phyloP scores from a whole-genome alignment of 2,329 filamentous ascomycete species.

The Tricladium varicosporioides region DNA sequence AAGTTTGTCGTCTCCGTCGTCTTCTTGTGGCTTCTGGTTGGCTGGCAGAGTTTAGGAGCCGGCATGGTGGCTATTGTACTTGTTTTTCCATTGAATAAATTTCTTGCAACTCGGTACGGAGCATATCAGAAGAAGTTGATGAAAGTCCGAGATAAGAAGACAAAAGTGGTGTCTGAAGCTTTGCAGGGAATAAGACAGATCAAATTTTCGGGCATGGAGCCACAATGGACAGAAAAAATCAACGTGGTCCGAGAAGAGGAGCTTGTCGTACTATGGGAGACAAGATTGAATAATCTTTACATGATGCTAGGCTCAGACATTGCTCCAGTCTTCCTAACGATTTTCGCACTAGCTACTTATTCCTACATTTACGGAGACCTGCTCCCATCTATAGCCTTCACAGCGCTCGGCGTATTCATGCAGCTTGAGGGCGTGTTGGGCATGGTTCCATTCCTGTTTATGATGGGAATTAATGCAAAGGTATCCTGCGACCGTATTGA shows the following conservation, averaged over 20 bases:
- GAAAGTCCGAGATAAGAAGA: slow-evolving; percentile 73
- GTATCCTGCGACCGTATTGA: slow-evolving; percentile 71
- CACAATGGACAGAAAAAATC: slow-evolving; percentile 73
- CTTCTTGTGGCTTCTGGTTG: slow-evolving; percentile 68
- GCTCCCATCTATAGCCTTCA: slow-evolving; percentile 74
- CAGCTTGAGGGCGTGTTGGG: slow-evolving; percentile 71
- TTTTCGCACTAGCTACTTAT: slow-evolving; percentile 68
- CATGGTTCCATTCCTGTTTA: slow-evolving; percentile 72
- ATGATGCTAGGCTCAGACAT: slow-evolving; percentile 60
- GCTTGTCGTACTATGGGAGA: slow-evolving; percentile 60
- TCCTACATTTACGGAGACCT: slow-evolving; percentile 61
- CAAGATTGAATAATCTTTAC: slow-evolving; percentile 1
- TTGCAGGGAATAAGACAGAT: slow-evolving; percentile 79
- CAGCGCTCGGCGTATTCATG: slow-evolving; percentile 71
- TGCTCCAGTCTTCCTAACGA: slow-evolving; percentile 71
- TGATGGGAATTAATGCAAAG: slow-evolving; percentile 67
- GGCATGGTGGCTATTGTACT: slow-evolving; percentile 64
- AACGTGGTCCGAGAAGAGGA: slow-evolving; percentile 63
- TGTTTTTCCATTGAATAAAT: slow-evolving; percentile 67
- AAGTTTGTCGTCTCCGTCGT: slow-evolving; percentile 64
- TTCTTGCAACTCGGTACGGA: slow-evolving; percentile 62
- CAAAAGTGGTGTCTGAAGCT: slow-evolving; percentile 73
- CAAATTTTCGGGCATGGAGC: slow-evolving; percentile 77
- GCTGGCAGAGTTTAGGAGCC: slow-evolving; percentile 65
- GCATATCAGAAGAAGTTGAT: slow-evolving; percentile 67